phyloP scores from a whole-genome alignment of 148 eudicot species.

The Rhododendron kiyosumense region DNA sequence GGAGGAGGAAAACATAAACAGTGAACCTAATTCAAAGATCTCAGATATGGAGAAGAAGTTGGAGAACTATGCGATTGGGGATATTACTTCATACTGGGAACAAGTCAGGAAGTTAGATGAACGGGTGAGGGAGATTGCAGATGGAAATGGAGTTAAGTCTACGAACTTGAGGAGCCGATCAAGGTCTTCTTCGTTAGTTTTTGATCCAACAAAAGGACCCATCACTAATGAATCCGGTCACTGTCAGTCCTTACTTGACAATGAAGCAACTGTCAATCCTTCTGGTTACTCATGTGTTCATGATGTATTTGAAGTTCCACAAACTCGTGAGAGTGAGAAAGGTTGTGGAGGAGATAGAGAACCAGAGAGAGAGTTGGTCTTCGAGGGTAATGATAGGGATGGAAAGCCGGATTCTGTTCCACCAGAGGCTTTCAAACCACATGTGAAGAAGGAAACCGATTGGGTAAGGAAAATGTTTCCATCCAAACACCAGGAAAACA shows the following conservation, averaged over 20 bases:
- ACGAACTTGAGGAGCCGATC: conserved; percentile 6
- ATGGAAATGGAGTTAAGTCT: conserved; percentile 18
- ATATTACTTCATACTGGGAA: conserved; percentile 59
- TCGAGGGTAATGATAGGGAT: conserved; percentile 18
- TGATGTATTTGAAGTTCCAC: conserved; percentile 91
- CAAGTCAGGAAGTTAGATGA: conserved; percentile 66
- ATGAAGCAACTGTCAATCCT: conserved; percentile 22
- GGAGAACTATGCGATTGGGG: conserved; percentile 27
- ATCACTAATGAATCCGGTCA: conserved; percentile 12
- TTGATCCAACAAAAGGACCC: conserved; percentile 22
- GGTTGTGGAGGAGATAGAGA: neutral
- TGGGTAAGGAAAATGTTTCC: conserved; percentile 28
- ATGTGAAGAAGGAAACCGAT: conserved; percentile 24
- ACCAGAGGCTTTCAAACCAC: conserved; percentile 22
- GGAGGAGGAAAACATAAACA: conserved; percentile 21
- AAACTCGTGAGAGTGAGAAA: conserved; percentile 5
- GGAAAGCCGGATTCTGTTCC: conserved; percentile 26
- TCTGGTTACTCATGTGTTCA: conserved; percentile 34
- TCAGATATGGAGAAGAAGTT: conserved; percentile 16
- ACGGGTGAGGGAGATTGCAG: conserved; percentile 49
- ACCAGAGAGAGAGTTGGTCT: conserved; percentile 10
- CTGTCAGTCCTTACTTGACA: conserved; percentile 7
- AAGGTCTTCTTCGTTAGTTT: conserved; percentile 15
- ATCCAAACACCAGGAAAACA: conserved; percentile 13
- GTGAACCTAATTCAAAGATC: conserved; percentile 8